Evolutionary conservation across 139 green algal genomes (phyloP), one percentile per base, ranked within the genome.

Genomic region (Klebsormidium nitens): DNA sequence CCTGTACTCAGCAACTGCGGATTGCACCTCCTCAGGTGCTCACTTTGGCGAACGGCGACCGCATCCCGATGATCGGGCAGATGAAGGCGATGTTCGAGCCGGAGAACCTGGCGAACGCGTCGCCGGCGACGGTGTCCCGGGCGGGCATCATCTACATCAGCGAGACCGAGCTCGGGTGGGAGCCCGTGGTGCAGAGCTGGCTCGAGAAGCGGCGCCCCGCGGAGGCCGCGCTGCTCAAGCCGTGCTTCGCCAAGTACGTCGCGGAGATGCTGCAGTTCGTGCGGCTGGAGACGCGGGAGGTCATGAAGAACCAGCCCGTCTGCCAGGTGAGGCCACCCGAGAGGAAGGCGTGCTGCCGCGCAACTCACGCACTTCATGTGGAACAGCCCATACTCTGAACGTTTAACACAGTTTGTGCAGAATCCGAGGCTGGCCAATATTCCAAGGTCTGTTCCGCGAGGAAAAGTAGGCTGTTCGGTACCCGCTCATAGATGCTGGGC

Each of bases 11-110:
- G n/a, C n/a, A n/a, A 26, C 77, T 82, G 81, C n/a, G n/a, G n/a
- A n/a, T n/a, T n/a, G n/a, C n/a, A n/a, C n/a, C n/a, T n/a, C n/a
- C n/a, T n/a, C n/a, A n/a, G n/a, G 86, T 96, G 64, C 81, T 97
- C n/a, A 97, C 92, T 11, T 82, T 97, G 67, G 90, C 92, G 48
- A 97, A 96, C 73, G 91, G 91, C 46, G 92, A 97, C 73, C 89
- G 92, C 74, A 95, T 97, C 67, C 83, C 89, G 2, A 97, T 97
- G 92, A 92, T 84, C 0, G 64, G 82, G 36, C 42, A 81, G 32
- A 97, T 97, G 92, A 92, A 93, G 83, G 86, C 86, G 4, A 86
- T 96, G 77, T 95, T 96, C 65, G 91, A 97, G 85, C 85, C 88
- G 0, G 91, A 97, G 79, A 95, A 97, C 84, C 75, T 97, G 48